A percentile compares a stretch with the other conserved stretches of the same genome.
These are phyloP conservation scores for Kernera saxatilis DNA, from an alignment of 345 rosid genomes.

Conservation along the genomic window DNA sequence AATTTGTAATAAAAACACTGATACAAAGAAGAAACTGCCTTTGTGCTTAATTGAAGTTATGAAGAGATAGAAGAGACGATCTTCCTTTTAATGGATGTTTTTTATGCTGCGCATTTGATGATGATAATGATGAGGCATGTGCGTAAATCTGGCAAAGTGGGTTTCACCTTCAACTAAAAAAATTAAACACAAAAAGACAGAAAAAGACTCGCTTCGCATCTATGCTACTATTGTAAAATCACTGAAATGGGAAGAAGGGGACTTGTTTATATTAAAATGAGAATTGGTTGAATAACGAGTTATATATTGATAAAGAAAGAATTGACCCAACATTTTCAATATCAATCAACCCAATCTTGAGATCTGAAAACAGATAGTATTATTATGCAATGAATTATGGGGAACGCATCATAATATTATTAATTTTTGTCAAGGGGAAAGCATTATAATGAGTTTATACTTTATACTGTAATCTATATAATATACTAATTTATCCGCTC, in stretches of 20 bases:
- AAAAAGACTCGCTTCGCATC: background rate
- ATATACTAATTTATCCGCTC: no score
- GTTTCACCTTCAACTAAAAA: background rate
- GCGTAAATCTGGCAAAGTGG: background rate
- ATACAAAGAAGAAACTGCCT: background rate
- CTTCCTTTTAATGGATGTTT: background rate
- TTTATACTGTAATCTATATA: no score
- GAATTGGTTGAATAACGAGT: background rate
- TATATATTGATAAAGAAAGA: background rate
- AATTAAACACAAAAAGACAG: background rate
- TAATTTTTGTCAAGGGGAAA: no score
- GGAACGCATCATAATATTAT: background rate
- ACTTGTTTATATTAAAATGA: background rate
- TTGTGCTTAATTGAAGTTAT: background rate
- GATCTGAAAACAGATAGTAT: background rate
- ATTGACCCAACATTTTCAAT: background rate
- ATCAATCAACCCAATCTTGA: background rate
- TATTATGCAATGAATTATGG: background rate
- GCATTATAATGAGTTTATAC: background rate
- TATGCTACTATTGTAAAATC: background rate
- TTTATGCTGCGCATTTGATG: background rate
- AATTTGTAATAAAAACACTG: background rate
- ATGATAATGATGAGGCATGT: constrained; percentile 6
- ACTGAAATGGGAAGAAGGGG: background rate
- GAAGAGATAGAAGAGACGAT: background rate